Evolutionary conservation across 768 basidiomycete species (phyloP), one percentile per base, ranked within the genome.

Genomic region (Cystofilobasidium bisporidii): DNA sequence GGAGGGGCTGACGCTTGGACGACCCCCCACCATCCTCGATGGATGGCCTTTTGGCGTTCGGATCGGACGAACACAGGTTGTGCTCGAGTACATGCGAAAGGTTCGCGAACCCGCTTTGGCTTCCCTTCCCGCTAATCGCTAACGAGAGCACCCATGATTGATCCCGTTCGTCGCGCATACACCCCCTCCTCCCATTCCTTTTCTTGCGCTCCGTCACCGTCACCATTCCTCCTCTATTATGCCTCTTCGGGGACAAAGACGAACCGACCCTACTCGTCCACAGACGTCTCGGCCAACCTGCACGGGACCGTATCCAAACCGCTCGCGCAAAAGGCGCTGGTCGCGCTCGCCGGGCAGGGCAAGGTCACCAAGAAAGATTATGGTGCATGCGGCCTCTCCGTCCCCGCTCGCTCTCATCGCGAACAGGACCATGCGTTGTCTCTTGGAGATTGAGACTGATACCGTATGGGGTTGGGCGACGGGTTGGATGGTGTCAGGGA

Each of bases 211-310:
- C 45, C 45, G 5, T 24, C 45, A 20, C 45, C 4, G 15, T 18
- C 45, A 5, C 17, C 45, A 4, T 18, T 17, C n/a, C n/a, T 47
- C 18, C 45, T 17, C 18, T 20, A 6, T 9, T 9, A 47, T 6
- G 6, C 45, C 24, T 53, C 24, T n/a, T n/a, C n/a, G n/a, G n/a
- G n/a, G n/a, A n/a, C n/a, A 6, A 3, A 30, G 53, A 56, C 64
- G 43, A 69, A 69, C 57, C 63, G 68, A 4, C 68, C 68, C 1
- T 69, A 59, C 28, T 63, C 63, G 22, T 43, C 68, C 60, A 63
- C 68, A 26, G 68, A 69, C 53, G 63, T 69, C 47, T 69, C 68
- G 17, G 68, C 68, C 33, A 69, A 69, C 62, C 41, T 69, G 62
- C 60, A 64, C n/a, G 45, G 58, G n/a, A 45, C 50, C 32, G 63